phyloP scores from a whole-genome alignment of 106 monocot genomes.

The Dendrobium catenatum region DNA sequence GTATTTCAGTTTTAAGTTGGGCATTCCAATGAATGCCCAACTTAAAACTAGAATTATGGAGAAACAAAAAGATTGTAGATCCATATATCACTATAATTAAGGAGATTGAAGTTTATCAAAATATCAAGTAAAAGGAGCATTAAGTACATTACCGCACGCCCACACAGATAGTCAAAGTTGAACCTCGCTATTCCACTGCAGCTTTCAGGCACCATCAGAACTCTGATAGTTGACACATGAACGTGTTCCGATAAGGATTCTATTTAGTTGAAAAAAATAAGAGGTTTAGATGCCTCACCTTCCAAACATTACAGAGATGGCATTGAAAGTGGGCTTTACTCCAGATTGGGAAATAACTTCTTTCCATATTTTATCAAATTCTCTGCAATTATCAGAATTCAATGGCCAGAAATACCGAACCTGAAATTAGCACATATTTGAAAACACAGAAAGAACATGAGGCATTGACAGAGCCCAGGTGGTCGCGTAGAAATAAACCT shows the following conservation, averaged over 20 bases:
- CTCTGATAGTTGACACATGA: constrained; percentile 25
- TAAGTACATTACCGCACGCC: constrained; percentile 63
- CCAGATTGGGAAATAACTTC: constrained; percentile 37
- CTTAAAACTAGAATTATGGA: too few species aligned
- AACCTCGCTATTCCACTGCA: constrained; percentile 84
- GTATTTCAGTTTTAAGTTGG: too few species aligned
- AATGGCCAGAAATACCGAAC: constrained; percentile 65
- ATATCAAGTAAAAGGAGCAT: too few species aligned
- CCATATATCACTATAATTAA: too few species aligned
- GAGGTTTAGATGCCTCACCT: constrained; percentile 28
- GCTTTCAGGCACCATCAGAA: constrained; percentile 71
- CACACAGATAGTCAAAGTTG: constrained; percentile 83
- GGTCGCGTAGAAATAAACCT: not conserved
- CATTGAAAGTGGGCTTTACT: constrained; percentile 29
- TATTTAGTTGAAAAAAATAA: not conserved
- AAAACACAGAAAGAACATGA: not conserved
- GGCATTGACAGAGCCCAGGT: not conserved
- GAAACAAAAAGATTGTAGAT: too few species aligned
- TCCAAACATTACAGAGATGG: constrained; percentile 93
- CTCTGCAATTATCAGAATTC: constrained; percentile 19
- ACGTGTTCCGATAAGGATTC: not conserved
- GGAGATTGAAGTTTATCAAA: too few species aligned
- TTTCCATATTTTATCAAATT: constrained; percentile 51
- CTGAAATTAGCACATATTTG: constrained; percentile 24
- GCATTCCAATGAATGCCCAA: too few species aligned